phyloP scores from a whole-genome alignment of 257 asterid genomes.

The Rubia yunnanensis region DNA sequence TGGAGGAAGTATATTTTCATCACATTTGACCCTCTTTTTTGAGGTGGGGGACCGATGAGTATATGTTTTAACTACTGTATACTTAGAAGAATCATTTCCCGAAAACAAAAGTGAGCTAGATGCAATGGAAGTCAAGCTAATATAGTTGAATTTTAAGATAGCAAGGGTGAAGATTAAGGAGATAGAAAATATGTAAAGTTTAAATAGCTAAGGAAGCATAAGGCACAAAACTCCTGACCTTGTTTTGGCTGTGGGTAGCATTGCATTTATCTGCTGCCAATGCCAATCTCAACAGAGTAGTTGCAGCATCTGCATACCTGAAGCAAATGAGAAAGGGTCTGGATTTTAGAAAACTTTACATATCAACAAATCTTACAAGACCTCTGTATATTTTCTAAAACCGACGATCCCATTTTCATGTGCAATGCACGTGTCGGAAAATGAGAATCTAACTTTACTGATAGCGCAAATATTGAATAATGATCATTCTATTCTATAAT shows the following conservation, averaged over 20 bases:
- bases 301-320: constrained; percentile 91
- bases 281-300: constrained; percentile 57
- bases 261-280: constrained; percentile 82
- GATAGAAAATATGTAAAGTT: not conserved
- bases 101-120: not conserved
- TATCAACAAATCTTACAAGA: not conserved
- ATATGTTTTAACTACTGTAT: no score
- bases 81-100: not conserved
- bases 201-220: constrained; percentile 1
- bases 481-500: not conserved
- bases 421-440: no score
- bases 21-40: no score
- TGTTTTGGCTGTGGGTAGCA: constrained; percentile 94
- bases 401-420: not conserved
- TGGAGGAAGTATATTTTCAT: no score
- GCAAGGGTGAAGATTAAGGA: not conserved
- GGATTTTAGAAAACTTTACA: no score
- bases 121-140: not conserved
- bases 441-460: not conserved
- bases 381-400: not conserved
- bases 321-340: constrained; percentile 18
- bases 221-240: constrained; percentile 39
- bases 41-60: no score
- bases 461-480: not conserved
- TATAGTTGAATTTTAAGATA: not conserved